Evolutionary conservation across 345 rosid species (phyloP).

Genomic region (Ceriops decandra): DNA sequence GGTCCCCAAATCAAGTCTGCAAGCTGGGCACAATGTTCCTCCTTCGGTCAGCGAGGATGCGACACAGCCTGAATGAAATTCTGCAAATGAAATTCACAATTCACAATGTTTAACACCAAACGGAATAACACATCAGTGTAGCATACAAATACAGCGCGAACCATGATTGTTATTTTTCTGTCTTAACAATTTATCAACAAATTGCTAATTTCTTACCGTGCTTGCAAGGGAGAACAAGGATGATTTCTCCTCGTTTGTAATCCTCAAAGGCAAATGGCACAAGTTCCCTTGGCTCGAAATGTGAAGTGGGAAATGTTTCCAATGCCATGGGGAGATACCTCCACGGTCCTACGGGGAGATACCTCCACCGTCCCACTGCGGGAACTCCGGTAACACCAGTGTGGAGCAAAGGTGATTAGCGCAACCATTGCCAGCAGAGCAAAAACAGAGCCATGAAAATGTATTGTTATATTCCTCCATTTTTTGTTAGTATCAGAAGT

Average conservation of each 20-base stretch:
- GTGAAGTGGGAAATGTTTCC: conserved; percentile 44
- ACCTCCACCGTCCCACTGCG: conserved; percentile 35
- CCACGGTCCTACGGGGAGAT: conserved; percentile 26
- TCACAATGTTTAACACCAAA: neutral
- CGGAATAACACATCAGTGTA: neutral
- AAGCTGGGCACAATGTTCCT: conserved; percentile 74
- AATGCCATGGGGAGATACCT: conserved; percentile 30
- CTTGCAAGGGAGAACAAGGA: conserved; percentile 67
- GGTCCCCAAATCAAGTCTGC: conserved; percentile 63
- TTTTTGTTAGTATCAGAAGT: conserved; percentile 22
- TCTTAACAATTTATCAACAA: neutral
- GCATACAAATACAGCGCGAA: neutral
- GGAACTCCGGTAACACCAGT: conserved; percentile 40
- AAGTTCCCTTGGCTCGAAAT: conserved; percentile 55
- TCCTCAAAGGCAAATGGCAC: conserved; percentile 84
- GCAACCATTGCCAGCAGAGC: conserved; percentile 40
- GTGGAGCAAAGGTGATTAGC: conserved; percentile 40
- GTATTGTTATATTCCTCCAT: conserved; percentile 63
- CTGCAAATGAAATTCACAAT: conserved; percentile 33
- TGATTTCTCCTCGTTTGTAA: conserved; percentile 54
- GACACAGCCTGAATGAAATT: conserved; percentile 63
- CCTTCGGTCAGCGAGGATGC: conserved; percentile 76
- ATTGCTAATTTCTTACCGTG: conserved; percentile 45
- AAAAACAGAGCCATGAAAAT: conserved; percentile 40
- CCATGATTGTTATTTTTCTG: neutral